Conservation (phyloP, 2,329 filamentous ascomycete species). For the Talaromyces rugulosus region DNA sequence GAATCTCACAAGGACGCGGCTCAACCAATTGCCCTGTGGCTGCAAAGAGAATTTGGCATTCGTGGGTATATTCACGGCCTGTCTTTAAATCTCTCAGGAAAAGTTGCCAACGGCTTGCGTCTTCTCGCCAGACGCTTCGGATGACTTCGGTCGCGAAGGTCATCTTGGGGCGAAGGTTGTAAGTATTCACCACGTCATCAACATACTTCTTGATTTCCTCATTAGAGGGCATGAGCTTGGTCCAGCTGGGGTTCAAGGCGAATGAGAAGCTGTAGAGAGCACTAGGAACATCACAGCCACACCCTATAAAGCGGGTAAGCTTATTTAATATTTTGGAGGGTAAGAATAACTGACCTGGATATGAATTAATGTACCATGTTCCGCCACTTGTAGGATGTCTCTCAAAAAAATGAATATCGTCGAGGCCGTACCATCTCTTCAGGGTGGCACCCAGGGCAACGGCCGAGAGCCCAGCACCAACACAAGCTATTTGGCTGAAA, state of each 20-base stretch:
- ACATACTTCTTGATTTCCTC: conserved; percentile 50
- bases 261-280: conserved; percentile 56
- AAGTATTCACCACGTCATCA: conserved; percentile 40
- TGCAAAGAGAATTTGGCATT: conserved; percentile 49
- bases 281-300: conserved; percentile 50
- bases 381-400: conserved; percentile 53
- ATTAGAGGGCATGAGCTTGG: conserved; percentile 44
- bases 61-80: conserved; percentile 27
- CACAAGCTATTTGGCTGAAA: conserved; percentile 27
- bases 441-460: conserved; percentile 58
- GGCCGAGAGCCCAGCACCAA: conserved; percentile 58
- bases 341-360: conserved; percentile 41
- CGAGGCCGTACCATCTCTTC: conserved; percentile 53
- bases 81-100: conserved; percentile 21
- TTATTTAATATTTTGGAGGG: not conserved
- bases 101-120: conserved; percentile 46
- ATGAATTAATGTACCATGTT: conserved; percentile 60
- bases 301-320: conserved; percentile 29
- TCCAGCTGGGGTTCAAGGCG: conserved; percentile 49
- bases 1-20: conserved; percentile 41
- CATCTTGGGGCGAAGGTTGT: not conserved
- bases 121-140: conserved; percentile 45
- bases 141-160: not conserved
- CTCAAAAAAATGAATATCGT: conserved; percentile 59
- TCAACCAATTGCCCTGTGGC: conserved; percentile 52